phyloP scores from a whole-genome alignment of 148 eudicot genomes.

The Simmondsia chinensis region DNA sequence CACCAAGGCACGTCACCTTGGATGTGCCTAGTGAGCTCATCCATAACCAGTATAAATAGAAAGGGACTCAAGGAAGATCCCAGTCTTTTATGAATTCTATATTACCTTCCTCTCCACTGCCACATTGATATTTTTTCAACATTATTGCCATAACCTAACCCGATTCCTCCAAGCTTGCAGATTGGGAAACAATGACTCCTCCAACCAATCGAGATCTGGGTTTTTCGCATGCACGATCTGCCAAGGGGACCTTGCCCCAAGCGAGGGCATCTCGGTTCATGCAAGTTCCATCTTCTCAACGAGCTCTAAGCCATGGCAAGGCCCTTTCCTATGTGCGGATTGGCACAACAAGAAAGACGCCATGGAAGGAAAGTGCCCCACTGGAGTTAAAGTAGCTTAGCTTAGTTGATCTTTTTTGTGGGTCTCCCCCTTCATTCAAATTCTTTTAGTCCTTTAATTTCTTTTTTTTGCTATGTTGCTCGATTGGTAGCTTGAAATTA shows the following conservation, averaged over 20 bases:
- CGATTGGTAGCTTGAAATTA: too few relatives aligned
- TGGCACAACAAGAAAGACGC: constrained; percentile 87
- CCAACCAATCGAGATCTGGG: constrained; percentile 29
- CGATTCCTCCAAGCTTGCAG: too few relatives aligned
- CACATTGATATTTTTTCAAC: too few relatives aligned
- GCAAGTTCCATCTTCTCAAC: constrained; percentile 89
- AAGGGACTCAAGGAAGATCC: too few relatives aligned
- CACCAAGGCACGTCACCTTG: too few relatives aligned
- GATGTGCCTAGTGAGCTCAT: too few relatives aligned
- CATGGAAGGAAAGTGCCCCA: constrained; percentile 93
- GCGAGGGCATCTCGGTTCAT: constrained; percentile 76
- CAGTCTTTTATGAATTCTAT: too few relatives aligned
- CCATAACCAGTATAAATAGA: too few relatives aligned
- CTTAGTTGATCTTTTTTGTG: neutral
- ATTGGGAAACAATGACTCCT: constrained; percentile 51
- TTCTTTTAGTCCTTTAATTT: constrained; percentile 18
- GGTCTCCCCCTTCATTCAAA: neutral
- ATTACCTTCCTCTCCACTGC: too few relatives aligned
- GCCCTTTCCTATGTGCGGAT: constrained; percentile 75
- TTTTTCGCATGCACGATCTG: constrained; percentile 68
- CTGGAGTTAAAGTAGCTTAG: constrained; percentile 56
- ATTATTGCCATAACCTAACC: too few relatives aligned
- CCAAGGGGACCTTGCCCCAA: constrained; percentile 71
- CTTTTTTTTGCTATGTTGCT: too few relatives aligned
- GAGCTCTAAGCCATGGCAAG: constrained; percentile 85